Base-by-base conservation (phyloP, 2,329 filamentous ascomycete species). In the Fulvia fulva region DNA sequence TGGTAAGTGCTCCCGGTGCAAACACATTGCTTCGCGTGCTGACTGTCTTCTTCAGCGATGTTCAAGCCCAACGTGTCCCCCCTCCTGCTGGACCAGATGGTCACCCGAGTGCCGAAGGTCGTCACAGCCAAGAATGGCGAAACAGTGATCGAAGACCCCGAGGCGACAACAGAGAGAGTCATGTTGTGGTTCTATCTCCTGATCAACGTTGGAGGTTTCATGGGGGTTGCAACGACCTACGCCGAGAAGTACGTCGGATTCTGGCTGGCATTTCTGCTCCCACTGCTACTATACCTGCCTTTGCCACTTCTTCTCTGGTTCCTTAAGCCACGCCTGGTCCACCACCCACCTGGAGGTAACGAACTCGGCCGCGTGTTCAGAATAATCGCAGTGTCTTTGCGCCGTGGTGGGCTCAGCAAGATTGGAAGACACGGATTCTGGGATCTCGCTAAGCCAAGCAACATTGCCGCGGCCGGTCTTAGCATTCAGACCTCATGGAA, bases 11-110 rank as follows among this genome's bases (percentile, higher is more conserved):
- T 83, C 1, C 76, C 89, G 8, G 85, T 81, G 0, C 76, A 81
- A 55, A 78, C 88, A 65, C 9, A 21, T 26, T 16, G 7, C 34
- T 11, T 23, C 6, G 22, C 2, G 5, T n/a, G 53, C 32, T 46
- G 47, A 19, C 50, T 46, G 19, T 2, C 9, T 21, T 37, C 1
- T 25, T 7, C 32, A 60, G 62, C 62, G 50, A 63, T 63, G 62
- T 91, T 91, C 82, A 92, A 92, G 78, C 83, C 87, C 63, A 91
- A 91, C 68, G 87, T 92, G 45, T 76, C 76, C 7, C 78, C 78
- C 1, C 64, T 80, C 23, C 75, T 80, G 46, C 77, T 77, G 6
- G 78, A 80, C 63, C 78, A 80, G 65, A 74, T 78, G 53, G 70
- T 67, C 11, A 70, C 71, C 14, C 75, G 69, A 12, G 73, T 68